Conservation (phyloP, 2,329 filamentous ascomycete species). For the Berkeleyomyces rouxiae region DNA sequence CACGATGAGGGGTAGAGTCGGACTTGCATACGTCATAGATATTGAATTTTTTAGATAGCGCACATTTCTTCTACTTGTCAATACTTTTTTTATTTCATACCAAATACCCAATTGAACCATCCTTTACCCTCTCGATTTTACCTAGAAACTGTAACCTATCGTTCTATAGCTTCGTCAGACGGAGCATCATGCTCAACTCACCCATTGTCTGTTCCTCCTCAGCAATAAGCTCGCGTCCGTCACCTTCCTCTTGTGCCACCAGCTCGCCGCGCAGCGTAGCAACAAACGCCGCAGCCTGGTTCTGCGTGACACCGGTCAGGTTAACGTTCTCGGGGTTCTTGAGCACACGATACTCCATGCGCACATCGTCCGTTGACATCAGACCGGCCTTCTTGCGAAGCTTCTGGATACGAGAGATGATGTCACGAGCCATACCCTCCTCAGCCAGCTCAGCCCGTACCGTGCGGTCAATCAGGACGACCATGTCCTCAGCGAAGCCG, state of each 20-base stretch:
- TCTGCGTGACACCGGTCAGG: conserved; percentile 50
- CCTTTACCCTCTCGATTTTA: background rate
- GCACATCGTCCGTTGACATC: conserved; percentile 81
- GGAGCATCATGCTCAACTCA: conserved; percentile 62
- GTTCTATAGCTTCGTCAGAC: conserved; percentile 53
- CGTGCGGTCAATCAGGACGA: conserved; percentile 75
- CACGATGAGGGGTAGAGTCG: background rate
- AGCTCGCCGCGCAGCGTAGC: conserved; percentile 64
- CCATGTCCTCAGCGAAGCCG: conserved; percentile 30
- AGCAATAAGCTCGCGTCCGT: conserved; percentile 37
- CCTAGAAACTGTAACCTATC: background rate
- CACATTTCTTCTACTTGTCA: background rate
- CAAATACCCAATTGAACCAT: background rate
- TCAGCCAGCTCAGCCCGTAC: conserved; percentile 72
- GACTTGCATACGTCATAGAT: background rate
- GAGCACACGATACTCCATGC: conserved; percentile 79
- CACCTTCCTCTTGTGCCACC: conserved; percentile 28
- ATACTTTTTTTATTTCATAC: conserved; percentile 1
- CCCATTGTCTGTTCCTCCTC: conserved; percentile 79
- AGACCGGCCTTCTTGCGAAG: conserved; percentile 87
- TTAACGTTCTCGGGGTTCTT: conserved; percentile 64
- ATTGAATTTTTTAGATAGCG: background rate
- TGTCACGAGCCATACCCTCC: conserved; percentile 78
- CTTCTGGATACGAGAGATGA: conserved; percentile 84
- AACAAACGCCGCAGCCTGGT: conserved; percentile 51